Percentiles rank a stretch among this genome's conserved stretches.
Conservation (phyloP, 2,329 filamentous ascomycete genomes). For the Stagonosporopsis vannaccii region DNA sequence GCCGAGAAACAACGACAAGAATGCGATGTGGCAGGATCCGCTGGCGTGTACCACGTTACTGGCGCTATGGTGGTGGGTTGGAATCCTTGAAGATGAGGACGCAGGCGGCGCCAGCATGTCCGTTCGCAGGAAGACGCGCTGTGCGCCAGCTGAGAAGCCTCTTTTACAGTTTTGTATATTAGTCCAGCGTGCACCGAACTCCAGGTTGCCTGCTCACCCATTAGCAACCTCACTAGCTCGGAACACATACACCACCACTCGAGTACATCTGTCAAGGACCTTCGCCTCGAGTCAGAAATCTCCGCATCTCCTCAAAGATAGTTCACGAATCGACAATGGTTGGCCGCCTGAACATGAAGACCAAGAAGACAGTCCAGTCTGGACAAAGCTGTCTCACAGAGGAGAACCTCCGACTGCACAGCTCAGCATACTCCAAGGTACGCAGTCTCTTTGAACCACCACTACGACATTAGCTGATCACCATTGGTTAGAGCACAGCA, state of each 20-base stretch:
- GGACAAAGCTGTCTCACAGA: constrained; percentile 32
- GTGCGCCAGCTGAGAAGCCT: constrained; percentile 19
- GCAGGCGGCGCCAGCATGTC: constrained; percentile 29
- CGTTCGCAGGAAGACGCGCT: constrained; percentile 23
- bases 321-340: constrained; percentile 16
- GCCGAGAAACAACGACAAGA: constrained; percentile 21
- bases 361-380: constrained; percentile 10
- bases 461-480: constrained; percentile 16
- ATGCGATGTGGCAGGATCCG: constrained; percentile 25
- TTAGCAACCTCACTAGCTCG: constrained; percentile 1
- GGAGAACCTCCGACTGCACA: constrained; percentile 43
- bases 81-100: constrained; percentile 27
- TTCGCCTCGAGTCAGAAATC: constrained; percentile 6
- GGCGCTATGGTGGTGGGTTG: constrained; percentile 27
- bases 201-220: constrained; percentile 3
- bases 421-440: constrained; percentile 35
- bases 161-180: constrained; percentile 22
- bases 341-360: constrained; percentile 14
- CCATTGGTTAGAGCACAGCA: constrained; percentile 12
- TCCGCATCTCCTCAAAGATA: constrained; percentile 3
- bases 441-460: not conserved
- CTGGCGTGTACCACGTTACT: constrained; percentile 33
- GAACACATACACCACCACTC: not conserved
- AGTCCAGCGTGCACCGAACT: constrained; percentile 3
- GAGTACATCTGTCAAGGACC: not conserved